phyloP scores from a whole-genome alignment of 192 early-diverging fungal species.

The Spinellus fusiger region DNA sequence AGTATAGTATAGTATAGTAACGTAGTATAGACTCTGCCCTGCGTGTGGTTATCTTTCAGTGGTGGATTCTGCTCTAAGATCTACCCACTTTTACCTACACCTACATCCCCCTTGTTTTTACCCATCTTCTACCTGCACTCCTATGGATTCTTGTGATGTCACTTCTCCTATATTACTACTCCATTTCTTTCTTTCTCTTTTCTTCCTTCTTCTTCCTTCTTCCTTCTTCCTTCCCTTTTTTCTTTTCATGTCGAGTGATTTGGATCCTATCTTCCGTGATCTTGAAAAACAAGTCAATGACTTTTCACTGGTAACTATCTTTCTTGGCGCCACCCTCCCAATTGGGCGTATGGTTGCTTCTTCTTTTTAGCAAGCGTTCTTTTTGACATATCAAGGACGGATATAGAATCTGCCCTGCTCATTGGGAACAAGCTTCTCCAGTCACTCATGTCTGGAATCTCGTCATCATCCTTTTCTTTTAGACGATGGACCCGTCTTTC shows the following conservation, averaged over 20 bases:
- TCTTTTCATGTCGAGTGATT: conserved; percentile 5
- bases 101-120: too few relatives aligned
- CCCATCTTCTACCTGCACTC: too few relatives aligned
- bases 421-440: conserved; percentile 1
- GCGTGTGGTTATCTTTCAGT: too few relatives aligned
- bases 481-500: neutral
- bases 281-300: conserved; percentile 20
- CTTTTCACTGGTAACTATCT: conserved; percentile 18
- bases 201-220: neutral
- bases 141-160: neutral
- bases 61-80: too few relatives aligned
- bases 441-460: conserved; percentile 1
- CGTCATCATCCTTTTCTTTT: neutral
- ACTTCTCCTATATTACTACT: too few relatives aligned
- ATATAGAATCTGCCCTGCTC: neutral
- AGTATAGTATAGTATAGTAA: too few relatives aligned
- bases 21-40: too few relatives aligned
- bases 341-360: neutral
- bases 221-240: neutral
- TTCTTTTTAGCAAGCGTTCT: neutral
- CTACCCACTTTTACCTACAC: too few relatives aligned
- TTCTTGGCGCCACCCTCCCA: neutral
- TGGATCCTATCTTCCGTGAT: conserved; percentile 9
- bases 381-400: conserved; percentile 1
- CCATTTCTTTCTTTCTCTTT: neutral